These are phyloP conservation scores for Penicillium samsonianum DNA, from an alignment of 495 filamentous ascomycete species.

Conservation along the genomic window DNA sequence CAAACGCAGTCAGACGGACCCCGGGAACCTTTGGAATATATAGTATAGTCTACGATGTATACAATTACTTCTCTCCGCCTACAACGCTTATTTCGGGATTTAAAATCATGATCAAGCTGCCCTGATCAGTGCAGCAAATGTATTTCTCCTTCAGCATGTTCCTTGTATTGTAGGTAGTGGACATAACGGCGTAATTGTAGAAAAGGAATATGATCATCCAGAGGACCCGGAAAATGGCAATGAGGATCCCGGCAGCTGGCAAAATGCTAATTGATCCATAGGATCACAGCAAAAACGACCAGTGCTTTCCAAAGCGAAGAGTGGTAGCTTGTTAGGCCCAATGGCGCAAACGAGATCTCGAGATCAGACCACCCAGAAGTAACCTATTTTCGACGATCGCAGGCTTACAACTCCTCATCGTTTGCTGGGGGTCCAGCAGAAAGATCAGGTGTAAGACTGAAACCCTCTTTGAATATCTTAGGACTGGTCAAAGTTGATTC, in stretches of 20 bases:
- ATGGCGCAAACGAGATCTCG: background rate
- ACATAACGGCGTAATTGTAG: conserved; percentile 31
- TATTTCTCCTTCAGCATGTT: conserved; percentile 28
- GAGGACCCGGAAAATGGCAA: conserved; percentile 2
- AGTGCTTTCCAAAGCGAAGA: conserved; percentile 5
- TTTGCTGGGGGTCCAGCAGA: conserved; percentile 4
- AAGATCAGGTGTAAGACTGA: conserved; percentile 11
- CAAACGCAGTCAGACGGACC: background rate
- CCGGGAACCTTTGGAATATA: background rate
- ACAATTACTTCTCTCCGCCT: background rate
- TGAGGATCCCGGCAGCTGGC: background rate
- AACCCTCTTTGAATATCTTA: conserved; percentile 19
- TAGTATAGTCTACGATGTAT: background rate
- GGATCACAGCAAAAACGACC: background rate
- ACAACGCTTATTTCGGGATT: background rate
- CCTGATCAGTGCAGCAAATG: conserved; percentile 22
- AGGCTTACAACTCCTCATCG: conserved; percentile 43
- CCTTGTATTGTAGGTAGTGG: conserved; percentile 27
- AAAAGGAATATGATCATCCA: conserved; percentile 5
- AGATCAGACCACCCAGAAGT: conserved; percentile 1
- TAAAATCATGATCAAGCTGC: conserved; percentile 22
- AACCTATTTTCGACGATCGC: background rate
- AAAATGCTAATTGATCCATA: background rate
- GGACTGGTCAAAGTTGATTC: conserved; percentile 8
- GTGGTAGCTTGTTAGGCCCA: background rate